phyloP scores from a whole-genome alignment of 306 rosid species.

The Luffa acutangula region DNA sequence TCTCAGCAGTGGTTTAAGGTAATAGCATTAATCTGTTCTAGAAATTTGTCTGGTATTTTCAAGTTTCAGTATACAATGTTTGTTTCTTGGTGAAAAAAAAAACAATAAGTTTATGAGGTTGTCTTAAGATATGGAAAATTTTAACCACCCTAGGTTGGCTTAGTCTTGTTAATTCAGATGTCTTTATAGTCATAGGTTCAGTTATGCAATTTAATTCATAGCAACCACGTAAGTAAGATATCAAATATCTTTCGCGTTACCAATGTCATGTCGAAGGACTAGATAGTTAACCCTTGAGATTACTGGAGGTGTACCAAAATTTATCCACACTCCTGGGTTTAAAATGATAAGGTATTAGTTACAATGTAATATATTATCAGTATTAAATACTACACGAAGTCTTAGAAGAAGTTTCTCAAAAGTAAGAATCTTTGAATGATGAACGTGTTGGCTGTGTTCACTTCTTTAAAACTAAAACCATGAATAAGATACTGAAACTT shows the following conservation, averaged over 20 bases:
- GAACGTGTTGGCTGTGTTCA: neutral
- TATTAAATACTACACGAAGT: neutral
- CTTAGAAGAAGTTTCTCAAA: neutral
- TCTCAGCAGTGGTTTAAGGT: conserved; percentile 55
- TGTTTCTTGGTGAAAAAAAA: neutral
- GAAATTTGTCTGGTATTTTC: neutral
- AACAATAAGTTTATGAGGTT: neutral
- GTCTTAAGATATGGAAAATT: neutral
- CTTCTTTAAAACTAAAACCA: neutral
- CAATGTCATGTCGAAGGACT: neutral
- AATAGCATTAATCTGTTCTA: neutral
- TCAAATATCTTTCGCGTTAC: neutral
- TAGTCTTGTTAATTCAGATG: neutral
- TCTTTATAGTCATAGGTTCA: neutral
- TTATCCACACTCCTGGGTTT: neutral
- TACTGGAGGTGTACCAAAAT: neutral
- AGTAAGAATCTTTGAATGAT: neutral
- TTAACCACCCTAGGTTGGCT: neutral
- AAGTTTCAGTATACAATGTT: neutral
- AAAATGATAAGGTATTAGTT: neutral
- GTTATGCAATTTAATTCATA: neutral
- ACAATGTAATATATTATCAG: neutral
- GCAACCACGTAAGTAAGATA: neutral
- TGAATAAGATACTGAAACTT: neutral
- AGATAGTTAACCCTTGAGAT: neutral